phyloP scores from a whole-genome alignment of 208 protist species.

The Angomonas ambiguus region DNA sequence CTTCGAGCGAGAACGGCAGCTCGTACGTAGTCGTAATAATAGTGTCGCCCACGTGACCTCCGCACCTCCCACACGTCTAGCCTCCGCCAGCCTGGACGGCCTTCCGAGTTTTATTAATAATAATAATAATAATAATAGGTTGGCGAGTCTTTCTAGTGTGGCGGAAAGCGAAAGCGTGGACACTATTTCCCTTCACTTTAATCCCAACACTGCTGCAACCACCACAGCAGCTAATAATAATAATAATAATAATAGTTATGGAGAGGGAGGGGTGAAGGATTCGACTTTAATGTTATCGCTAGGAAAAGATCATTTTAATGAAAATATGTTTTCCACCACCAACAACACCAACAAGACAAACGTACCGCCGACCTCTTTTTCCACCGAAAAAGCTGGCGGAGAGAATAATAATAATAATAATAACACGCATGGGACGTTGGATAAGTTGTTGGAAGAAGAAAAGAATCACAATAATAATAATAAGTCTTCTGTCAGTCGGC shows the following conservation, averaged over 20 bases:
- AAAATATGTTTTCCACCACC: background rate
- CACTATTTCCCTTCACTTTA: background rate
- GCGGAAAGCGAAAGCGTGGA: background rate
- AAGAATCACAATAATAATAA: background rate
- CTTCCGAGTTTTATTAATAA: background rate
- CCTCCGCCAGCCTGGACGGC: too few relatives aligned
- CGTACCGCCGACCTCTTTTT: background rate
- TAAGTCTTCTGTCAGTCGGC: background rate
- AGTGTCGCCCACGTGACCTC: background rate
- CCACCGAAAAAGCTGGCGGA: background rate
- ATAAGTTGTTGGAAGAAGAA: background rate
- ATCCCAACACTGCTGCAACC: too few relatives aligned
- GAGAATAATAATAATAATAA: slow-evolving; percentile 1
- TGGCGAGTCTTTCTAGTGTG: too few relatives aligned
- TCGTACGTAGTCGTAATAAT: background rate
- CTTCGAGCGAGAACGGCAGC: background rate
- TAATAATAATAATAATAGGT: slow-evolving; percentile 1
- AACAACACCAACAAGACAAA: background rate
- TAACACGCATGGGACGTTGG: background rate
- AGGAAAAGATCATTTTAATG: background rate
- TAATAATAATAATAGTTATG: background rate
- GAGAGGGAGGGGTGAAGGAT: background rate
- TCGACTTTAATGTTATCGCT: background rate
- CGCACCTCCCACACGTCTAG: too few relatives aligned
- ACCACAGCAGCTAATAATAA: too few relatives aligned